A percentile compares a stretch with the other conserved stretches of the same genome.
Conservation (phyloP, 805 yeast species). For the Ogataea kodamae region DNA sequence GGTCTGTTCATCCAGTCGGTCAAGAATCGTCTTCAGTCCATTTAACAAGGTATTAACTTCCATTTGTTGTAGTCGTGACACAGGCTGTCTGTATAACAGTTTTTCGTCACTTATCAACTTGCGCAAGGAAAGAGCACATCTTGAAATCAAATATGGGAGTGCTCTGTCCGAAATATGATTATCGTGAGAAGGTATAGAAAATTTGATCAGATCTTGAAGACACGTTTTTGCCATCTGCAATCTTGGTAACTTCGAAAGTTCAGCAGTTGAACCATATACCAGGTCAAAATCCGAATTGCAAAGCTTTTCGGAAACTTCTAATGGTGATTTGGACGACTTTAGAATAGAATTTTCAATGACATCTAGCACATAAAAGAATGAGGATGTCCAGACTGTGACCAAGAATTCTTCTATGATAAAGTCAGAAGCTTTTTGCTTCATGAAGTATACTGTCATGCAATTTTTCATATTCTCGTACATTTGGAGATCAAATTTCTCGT, state of each 20-base stretch:
- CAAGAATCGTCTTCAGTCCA: constrained; percentile 35
- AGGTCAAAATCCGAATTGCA: constrained; percentile 42
- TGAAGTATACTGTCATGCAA: constrained; percentile 40
- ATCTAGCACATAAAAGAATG: constrained; percentile 57
- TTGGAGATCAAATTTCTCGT: constrained; percentile 44
- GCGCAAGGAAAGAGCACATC: constrained; percentile 59
- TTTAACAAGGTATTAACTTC: constrained; percentile 52
- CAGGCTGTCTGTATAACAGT: constrained; percentile 58
- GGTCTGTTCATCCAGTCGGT: constrained; percentile 4
- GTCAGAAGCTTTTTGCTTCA: constrained; percentile 23
- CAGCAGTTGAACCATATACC: constrained; percentile 62
- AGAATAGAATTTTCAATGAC: constrained; percentile 43
- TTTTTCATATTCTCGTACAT: constrained; percentile 42
- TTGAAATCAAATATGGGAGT: constrained; percentile 48
- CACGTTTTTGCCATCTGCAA: constrained; percentile 51
- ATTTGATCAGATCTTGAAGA: constrained; percentile 46
- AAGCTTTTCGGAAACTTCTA: constrained; percentile 37
- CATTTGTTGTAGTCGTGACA: constrained; percentile 57
- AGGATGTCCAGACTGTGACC: constrained; percentile 50
- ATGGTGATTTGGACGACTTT: constrained; percentile 24
- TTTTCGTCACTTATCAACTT: constrained; percentile 62
- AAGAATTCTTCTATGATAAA: constrained; percentile 42
- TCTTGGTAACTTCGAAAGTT: constrained; percentile 42
- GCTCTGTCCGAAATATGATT: constrained; percentile 27
- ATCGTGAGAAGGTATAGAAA: constrained; percentile 32